phyloP scores from a whole-genome alignment of 2,329 filamentous ascomycete genomes.

The Zalaria obscura region DNA sequence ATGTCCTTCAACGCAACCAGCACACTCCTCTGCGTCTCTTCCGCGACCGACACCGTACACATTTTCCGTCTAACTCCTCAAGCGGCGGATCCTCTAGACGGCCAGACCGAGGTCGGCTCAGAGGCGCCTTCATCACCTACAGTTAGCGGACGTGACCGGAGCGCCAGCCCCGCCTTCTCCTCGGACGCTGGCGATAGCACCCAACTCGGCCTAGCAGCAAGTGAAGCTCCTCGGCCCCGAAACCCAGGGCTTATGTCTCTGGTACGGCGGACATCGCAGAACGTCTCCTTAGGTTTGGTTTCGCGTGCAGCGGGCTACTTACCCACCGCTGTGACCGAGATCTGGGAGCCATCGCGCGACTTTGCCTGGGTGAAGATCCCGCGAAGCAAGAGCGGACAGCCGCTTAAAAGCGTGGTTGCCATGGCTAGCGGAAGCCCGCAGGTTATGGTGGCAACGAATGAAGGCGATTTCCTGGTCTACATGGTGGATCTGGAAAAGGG shows the following conservation, averaged over 20 bases:
- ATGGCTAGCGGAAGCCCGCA: constrained; percentile 92
- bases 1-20: constrained; percentile 98
- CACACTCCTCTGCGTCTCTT: constrained; percentile 87
- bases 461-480: constrained; percentile 89
- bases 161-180: constrained; percentile 22
- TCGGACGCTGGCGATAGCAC: constrained; percentile 25
- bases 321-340: constrained; percentile 85
- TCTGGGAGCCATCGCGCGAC: constrained; percentile 90
- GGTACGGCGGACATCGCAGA: constrained; percentile 85
- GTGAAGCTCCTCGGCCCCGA: constrained; percentile 14
- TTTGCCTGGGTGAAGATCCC: constrained; percentile 96
- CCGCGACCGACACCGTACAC: constrained; percentile 89
- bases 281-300: constrained; percentile 78
- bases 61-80: constrained; percentile 65
- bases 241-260: constrained; percentile 80
- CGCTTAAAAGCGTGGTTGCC: constrained; percentile 81
- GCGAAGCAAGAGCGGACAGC: constrained; percentile 37
- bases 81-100: background rate
- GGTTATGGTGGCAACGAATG: constrained; percentile 95
- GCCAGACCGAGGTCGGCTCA: background rate
- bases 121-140: constrained; percentile 12
- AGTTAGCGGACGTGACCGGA: constrained; percentile 19
- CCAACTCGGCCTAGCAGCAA: constrained; percentile 13
- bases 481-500: constrained; percentile 90
- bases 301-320: constrained; percentile 84